A percentile compares a stretch with the other conserved stretches of the same genome.
Evolutionary conservation across 805 yeast species (phyloP).

Genomic region (Wickerhamiella kurtzmanii): DNA sequence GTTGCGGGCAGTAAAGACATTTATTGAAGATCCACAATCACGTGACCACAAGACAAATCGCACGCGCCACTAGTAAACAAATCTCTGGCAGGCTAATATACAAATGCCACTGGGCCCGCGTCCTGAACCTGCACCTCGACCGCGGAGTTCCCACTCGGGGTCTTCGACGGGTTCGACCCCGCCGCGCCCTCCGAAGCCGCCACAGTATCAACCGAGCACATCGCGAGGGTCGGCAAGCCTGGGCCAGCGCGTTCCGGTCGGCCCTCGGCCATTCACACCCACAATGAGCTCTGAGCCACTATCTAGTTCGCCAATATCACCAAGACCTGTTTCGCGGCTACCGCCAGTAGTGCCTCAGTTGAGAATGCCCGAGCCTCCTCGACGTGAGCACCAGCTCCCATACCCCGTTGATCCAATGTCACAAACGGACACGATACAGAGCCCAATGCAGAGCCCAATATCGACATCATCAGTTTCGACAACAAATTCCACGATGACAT

Average conservation of each 20-base stretch:
- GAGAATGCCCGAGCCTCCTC: not conserved
- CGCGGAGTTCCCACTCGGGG: constrained; percentile 2
- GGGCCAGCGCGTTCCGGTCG: not conserved
- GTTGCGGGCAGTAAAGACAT: too few species aligned
- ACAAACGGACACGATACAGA: not conserved
- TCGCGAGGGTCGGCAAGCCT: not conserved
- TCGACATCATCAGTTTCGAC: not conserved
- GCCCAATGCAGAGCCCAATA: not conserved
- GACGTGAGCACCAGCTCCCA: not conserved
- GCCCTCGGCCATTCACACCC: constrained; percentile 4
- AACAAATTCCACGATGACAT: too few species aligned
- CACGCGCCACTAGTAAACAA: constrained; percentile 7
- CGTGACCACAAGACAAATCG: too few species aligned
- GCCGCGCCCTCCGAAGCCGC: not conserved
- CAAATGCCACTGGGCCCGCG: constrained; percentile 18
- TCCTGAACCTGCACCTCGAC: constrained; percentile 15
- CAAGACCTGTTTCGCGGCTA: not conserved
- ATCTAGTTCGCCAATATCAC: not conserved
- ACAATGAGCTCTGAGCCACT: not conserved
- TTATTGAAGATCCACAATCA: too few species aligned
- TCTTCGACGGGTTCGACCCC: not conserved
- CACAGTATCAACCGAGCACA: not conserved
- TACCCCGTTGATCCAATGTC: not conserved
- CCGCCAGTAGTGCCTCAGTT: not conserved
- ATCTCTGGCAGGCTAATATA: not conserved